Evolutionary conservation across 345 rosid species (phyloP).

Genomic region (Luvunga scandens): DNA sequence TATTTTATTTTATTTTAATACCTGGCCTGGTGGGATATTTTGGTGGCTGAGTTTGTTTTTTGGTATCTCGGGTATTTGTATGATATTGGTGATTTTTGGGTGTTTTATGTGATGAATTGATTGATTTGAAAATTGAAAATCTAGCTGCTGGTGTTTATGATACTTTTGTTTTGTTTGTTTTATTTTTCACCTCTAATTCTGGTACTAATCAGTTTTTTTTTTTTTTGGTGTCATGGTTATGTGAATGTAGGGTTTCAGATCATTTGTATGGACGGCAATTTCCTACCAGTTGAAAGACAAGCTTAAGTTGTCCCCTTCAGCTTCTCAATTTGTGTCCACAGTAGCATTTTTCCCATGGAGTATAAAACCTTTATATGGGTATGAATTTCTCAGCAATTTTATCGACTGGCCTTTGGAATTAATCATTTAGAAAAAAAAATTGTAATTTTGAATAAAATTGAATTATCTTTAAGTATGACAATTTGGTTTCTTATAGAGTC

Average conservation of each 20-base stretch:
- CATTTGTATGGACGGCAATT: slow-evolving; percentile 97
- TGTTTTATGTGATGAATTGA: neutral
- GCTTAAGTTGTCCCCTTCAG: slow-evolving; percentile 89
- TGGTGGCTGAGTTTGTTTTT: neutral
- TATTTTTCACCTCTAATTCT: neutral
- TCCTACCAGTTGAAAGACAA: slow-evolving; percentile 91
- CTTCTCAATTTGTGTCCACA: slow-evolving; percentile 83
- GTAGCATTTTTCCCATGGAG: slow-evolving; percentile 97
- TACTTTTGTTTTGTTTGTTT: neutral
- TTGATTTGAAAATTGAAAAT: neutral
- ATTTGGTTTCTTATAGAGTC: neutral
- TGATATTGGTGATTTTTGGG: neutral
- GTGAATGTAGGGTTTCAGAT: slow-evolving; percentile 78
- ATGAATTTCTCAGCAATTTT: slow-evolving; percentile 20
- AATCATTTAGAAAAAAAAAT: neutral
- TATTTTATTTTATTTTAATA: neutral
- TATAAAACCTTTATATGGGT: slow-evolving; percentile 95
- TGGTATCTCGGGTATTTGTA: neutral
- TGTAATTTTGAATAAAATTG: neutral
- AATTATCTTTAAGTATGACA: neutral
- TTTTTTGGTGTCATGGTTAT: neutral
- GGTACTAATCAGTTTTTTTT: neutral
- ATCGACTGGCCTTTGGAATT: neutral
- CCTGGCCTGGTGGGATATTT: neutral
- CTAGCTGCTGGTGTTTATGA: neutral